Conservation (phyloP, 2,329 filamentous ascomycete genomes). For the Coniochaeta sp. region DNA sequence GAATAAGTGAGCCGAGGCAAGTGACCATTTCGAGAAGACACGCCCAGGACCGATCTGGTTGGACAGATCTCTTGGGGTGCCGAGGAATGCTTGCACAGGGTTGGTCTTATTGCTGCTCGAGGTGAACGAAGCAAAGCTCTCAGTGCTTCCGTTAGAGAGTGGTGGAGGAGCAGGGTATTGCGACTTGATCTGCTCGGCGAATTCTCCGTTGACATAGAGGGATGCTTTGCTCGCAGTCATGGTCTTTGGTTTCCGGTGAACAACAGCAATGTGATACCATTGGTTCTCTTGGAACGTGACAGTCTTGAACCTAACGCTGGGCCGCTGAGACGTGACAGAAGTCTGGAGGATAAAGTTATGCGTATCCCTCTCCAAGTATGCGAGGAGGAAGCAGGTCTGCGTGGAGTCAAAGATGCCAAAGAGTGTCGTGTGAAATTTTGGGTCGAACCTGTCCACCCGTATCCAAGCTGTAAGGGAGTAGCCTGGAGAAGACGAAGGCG, state of each 20-base stretch:
- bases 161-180: constrained; percentile 77
- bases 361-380: constrained; percentile 90
- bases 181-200: constrained; percentile 85
- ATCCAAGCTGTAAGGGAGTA: constrained; percentile 92
- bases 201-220: constrained; percentile 88
- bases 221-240: constrained; percentile 74
- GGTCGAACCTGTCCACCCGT: constrained; percentile 79
- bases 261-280: constrained; percentile 93
- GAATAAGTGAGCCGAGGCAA: constrained; percentile 85
- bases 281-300: constrained; percentile 64
- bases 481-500: constrained; percentile 67
- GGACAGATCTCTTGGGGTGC: constrained; percentile 84
- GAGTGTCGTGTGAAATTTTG: constrained; percentile 80
- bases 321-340: constrained; percentile 75
- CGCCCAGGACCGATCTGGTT: constrained; percentile 65
- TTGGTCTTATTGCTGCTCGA: constrained; percentile 50
- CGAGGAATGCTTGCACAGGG: constrained; percentile 85
- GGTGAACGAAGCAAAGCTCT: constrained; percentile 64
- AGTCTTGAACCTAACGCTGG: constrained; percentile 90
- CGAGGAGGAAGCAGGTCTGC: constrained; percentile 88
- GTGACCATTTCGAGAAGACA: constrained; percentile 74
- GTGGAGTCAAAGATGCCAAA: constrained; percentile 91
- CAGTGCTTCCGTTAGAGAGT: constrained; percentile 51
- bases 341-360: constrained; percentile 94
- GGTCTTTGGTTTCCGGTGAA: constrained; percentile 73